Percentiles rank a stretch among this genome's conserved stretches.
These are phyloP conservation scores for Hemisphaericaspora subhashii DNA, from an alignment of 1,139 yeast species.

Conservation along the genomic window DNA sequence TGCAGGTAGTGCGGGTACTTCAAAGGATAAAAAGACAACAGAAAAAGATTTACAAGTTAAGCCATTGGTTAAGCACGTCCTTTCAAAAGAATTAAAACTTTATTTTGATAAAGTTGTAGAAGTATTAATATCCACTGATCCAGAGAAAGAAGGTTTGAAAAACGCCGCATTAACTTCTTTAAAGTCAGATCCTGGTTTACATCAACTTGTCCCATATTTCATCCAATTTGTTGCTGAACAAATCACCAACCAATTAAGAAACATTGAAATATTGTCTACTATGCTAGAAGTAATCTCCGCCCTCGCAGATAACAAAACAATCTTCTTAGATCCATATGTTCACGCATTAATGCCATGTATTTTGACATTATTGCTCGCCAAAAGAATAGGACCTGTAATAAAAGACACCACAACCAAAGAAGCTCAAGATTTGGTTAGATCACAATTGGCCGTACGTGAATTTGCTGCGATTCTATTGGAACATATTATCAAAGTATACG, in stretches of 20 bases:
- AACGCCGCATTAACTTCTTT: constrained; percentile 83
- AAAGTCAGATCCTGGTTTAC: constrained; percentile 91
- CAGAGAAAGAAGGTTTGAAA: constrained; percentile 59
- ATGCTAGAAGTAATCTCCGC: constrained; percentile 91
- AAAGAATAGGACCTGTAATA: constrained; percentile 70
- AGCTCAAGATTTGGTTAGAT: constrained; percentile 33
- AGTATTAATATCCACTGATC: constrained; percentile 64
- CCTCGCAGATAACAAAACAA: constrained; percentile 76
- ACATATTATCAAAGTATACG: constrained; percentile 74
- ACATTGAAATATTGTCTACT: constrained; percentile 71
- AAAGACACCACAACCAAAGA: constrained; percentile 29
- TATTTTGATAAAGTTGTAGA: constrained; percentile 90
- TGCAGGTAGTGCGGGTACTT: constrained; percentile 6
- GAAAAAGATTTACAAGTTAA: constrained; percentile 74
- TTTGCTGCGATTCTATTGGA: constrained; percentile 83
- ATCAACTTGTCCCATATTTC: constrained; percentile 94
- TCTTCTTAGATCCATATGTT: constrained; percentile 92
- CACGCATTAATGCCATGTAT: constrained; percentile 97
- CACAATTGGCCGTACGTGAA: constrained; percentile 70
- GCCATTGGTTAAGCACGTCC: constrained; percentile 94
- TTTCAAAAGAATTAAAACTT: constrained; percentile 89
- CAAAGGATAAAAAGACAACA: constrained; percentile 29
- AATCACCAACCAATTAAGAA: constrained; percentile 82
- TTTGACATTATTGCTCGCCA: constrained; percentile 83
- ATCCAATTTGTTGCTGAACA: constrained; percentile 96